Conservation (phyloP, 768 basidiomycete species). For the Boletus rubroflammeus region DNA sequence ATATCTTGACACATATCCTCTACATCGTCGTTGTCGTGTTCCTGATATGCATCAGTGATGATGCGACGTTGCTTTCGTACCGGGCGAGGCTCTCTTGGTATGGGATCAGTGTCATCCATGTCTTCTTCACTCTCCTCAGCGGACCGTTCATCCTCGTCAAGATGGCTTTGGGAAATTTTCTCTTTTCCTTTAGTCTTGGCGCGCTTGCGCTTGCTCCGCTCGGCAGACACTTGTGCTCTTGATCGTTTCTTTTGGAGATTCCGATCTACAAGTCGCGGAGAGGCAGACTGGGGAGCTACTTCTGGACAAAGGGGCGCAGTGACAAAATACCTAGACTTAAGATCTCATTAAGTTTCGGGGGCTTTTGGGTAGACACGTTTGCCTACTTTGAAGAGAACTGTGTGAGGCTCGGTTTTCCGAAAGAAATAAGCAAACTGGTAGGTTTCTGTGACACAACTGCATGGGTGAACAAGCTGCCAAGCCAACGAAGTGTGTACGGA, state of each 20-base stretch:
- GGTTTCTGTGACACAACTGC: constrained; percentile 46
- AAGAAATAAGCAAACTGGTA: constrained; percentile 94
- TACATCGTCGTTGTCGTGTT: constrained; percentile 21
- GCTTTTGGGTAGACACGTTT: not conserved
- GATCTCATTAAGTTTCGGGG: not conserved
- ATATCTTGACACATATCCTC: constrained; percentile 11
- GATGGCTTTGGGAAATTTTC: constrained; percentile 24
- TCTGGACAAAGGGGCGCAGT: constrained; percentile 26
- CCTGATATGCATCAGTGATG: constrained; percentile 24
- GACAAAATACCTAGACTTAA: constrained; percentile 42
- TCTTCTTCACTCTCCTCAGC: constrained; percentile 20
- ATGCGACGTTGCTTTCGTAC: constrained; percentile 32
- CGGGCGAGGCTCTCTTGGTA: constrained; percentile 21
- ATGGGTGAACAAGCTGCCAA: constrained; percentile 4
- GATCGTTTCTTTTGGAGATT: constrained; percentile 19
- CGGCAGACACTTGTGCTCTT: constrained; percentile 11
- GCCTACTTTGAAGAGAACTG: constrained; percentile 76
- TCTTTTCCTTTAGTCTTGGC: constrained; percentile 40
- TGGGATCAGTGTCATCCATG: constrained; percentile 9
- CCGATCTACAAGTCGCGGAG: not conserved
- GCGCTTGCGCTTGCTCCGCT: constrained; percentile 28
- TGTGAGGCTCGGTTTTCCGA: constrained; percentile 76
- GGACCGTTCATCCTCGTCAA: constrained; percentile 24
- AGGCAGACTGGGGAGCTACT: constrained; percentile 16
- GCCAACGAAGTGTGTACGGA: constrained; percentile 24